These are phyloP conservation scores for Leptographium radiaticola DNA, from an alignment of 2,329 filamentous ascomycete genomes.

Conservation along the genomic window DNA sequence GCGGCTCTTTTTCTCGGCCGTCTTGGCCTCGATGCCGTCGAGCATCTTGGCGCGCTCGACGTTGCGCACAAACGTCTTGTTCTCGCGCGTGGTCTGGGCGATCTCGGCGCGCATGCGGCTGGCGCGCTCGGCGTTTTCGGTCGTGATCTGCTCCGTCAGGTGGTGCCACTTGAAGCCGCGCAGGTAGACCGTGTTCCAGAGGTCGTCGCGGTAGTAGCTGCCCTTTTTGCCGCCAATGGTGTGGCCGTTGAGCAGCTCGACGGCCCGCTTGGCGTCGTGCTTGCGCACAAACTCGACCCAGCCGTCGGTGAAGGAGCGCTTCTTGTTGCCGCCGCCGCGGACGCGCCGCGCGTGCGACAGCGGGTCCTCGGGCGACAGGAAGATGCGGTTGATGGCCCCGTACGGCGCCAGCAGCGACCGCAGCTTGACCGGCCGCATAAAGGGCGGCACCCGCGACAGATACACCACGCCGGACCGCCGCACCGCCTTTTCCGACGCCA, in stretches of 20 bases:
- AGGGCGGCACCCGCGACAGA: constrained; percentile 71
- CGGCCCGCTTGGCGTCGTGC: constrained; percentile 62
- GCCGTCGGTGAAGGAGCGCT: constrained; percentile 67
- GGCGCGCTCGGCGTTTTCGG: constrained; percentile 68
- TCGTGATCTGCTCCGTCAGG: constrained; percentile 63
- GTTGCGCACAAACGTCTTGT: constrained; percentile 68
- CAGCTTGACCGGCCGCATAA: constrained; percentile 74
- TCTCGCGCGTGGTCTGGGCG: constrained; percentile 60
- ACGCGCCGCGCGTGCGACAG: constrained; percentile 52
- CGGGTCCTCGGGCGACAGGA: constrained; percentile 65
- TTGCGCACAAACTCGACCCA: constrained; percentile 77
- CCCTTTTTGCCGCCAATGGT: constrained; percentile 77
- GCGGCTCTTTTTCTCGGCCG: constrained; percentile 17
- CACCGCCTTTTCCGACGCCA: constrained; percentile 49
- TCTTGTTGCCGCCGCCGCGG: constrained; percentile 67
- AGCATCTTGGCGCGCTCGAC: constrained; percentile 70
- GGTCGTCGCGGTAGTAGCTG: constrained; percentile 70
- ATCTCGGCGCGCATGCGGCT: constrained; percentile 70
- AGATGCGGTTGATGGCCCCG: constrained; percentile 64
- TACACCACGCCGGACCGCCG: constrained; percentile 72
- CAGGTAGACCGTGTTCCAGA: constrained; percentile 75
- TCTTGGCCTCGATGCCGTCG: constrained; percentile 56
- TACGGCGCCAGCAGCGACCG: constrained; percentile 63
- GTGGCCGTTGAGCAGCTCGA: constrained; percentile 62
- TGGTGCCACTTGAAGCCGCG: constrained; percentile 73